Conservation (phyloP, 768 basidiomycete species). For the Panaeolus cyanescens region DNA sequence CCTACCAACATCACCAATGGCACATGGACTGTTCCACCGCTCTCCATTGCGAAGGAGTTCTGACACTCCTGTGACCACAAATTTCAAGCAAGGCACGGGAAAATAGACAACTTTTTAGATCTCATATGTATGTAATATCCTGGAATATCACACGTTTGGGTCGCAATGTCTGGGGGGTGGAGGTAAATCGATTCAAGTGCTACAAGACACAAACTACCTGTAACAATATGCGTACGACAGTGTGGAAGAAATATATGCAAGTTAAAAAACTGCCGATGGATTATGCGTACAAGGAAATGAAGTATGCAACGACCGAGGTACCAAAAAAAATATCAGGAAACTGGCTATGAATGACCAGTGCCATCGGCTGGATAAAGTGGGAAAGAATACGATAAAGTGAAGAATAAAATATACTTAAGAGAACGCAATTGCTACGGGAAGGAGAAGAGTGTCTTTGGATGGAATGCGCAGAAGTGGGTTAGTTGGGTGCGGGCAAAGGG, state of each 20-base stretch:
- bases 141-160: background rate
- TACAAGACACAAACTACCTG: conserved; percentile 25
- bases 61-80: background rate
- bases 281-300: conserved; percentile 11
- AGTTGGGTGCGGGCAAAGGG: conserved; percentile 36
- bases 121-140: no score
- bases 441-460: conserved; percentile 49
- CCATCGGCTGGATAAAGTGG: conserved; percentile 32
- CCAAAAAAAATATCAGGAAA: conserved; percentile 35
- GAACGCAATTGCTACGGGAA: conserved; percentile 46
- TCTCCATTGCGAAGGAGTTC: conserved; percentile 1
- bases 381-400: conserved; percentile 71
- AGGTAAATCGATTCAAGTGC: conserved; percentile 10
- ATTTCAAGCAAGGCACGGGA: background rate
- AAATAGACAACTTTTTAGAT: background rate
- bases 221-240: conserved; percentile 27
- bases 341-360: conserved; percentile 29
- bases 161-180: background rate
- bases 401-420: conserved; percentile 82
- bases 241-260: conserved; percentile 16
- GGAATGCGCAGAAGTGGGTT: conserved; percentile 40
- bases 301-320: conserved; percentile 12
- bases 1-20: background rate
- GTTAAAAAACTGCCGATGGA: conserved; percentile 19
- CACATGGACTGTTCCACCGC: background rate